phyloP scores from a whole-genome alignment of 2,329 filamentous ascomycete species.

The Fusarium falciforme region DNA sequence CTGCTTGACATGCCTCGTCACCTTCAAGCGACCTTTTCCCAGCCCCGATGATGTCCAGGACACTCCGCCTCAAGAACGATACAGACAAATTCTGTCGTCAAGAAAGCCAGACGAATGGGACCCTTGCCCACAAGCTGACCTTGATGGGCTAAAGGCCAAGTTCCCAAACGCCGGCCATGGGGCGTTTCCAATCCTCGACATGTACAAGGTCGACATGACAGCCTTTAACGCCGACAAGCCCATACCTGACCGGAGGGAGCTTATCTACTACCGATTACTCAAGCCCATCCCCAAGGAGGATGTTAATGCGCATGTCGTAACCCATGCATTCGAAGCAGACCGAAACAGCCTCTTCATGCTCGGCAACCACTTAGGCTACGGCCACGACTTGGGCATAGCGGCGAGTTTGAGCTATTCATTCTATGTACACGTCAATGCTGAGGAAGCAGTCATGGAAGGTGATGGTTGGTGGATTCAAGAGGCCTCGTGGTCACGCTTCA shows the following conservation, averaged over 20 bases:
- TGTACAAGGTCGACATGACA: slow-evolving; percentile 66
- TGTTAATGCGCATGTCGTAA: slow-evolving; percentile 58
- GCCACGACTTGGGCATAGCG: slow-evolving; percentile 53
- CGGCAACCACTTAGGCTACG: slow-evolving; percentile 61
- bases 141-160: slow-evolving; percentile 52
- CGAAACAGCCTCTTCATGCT: slow-evolving; percentile 66
- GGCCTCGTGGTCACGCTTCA: slow-evolving; percentile 59
- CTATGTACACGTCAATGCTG: slow-evolving; percentile 62
- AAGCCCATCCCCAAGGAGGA: slow-evolving; percentile 55
- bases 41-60: slow-evolving; percentile 54
- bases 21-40: slow-evolving; percentile 59
- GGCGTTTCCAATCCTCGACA: slow-evolving; percentile 62
- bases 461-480: slow-evolving; percentile 67
- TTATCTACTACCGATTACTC: slow-evolving; percentile 62
- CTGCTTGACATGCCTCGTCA: slow-evolving; percentile 64
- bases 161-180: slow-evolving; percentile 54
- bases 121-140: slow-evolving; percentile 58
- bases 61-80: slow-evolving; percentile 56
- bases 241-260: slow-evolving; percentile 59
- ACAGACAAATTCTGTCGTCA: slow-evolving; percentile 53
- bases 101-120: slow-evolving; percentile 56
- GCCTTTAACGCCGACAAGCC: slow-evolving; percentile 56
- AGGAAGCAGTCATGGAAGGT: slow-evolving; percentile 60
- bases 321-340: slow-evolving; percentile 64
- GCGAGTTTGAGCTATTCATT: slow-evolving; percentile 64